A percentile compares a stretch with the other conserved stretches of the same genome.
Evolutionary conservation across 2,329 filamentous ascomycete species (phyloP).

Genomic region (Seiridium cupressi): DNA sequence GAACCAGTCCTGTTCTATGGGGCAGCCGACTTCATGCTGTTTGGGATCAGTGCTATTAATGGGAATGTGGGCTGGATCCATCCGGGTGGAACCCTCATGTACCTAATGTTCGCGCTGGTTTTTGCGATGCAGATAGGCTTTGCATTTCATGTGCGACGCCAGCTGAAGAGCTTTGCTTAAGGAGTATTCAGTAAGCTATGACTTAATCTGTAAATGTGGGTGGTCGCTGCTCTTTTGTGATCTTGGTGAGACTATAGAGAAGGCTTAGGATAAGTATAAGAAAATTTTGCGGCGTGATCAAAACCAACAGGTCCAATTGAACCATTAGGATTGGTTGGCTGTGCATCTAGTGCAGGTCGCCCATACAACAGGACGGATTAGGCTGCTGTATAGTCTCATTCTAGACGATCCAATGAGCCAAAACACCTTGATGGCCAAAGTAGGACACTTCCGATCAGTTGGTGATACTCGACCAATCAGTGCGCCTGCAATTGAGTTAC

Average conservation of each 20-base stretch:
- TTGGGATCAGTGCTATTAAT: conserved; percentile 15
- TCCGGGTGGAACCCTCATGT: conserved; percentile 6
- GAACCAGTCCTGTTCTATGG: conserved; percentile 17
- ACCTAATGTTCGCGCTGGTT: not conserved
- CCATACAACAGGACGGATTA: too few relatives aligned
- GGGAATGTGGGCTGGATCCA: conserved; percentile 21
- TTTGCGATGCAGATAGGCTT: not conserved
- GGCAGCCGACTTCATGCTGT: conserved; percentile 13
- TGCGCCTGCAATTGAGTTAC: not conserved
- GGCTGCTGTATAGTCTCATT: too few relatives aligned
- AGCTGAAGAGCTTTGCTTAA: not conserved
- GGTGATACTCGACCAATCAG: not conserved
- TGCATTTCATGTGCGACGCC: not conserved
- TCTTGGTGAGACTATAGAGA: too few relatives aligned
- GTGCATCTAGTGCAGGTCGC: too few relatives aligned
- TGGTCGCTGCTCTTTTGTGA: too few relatives aligned
- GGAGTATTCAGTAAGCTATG: too few relatives aligned
- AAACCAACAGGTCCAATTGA: too few relatives aligned
- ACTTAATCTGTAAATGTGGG: too few relatives aligned
- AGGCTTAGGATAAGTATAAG: too few relatives aligned
- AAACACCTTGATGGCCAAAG: conserved; percentile 1
- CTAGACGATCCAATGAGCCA: too few relatives aligned
- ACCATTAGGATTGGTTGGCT: too few relatives aligned
- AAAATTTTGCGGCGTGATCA: too few relatives aligned
- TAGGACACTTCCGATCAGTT: not conserved